Conservation (phyloP, 352 stramenopile genomes). For the Blastocystis sp. region DNA sequence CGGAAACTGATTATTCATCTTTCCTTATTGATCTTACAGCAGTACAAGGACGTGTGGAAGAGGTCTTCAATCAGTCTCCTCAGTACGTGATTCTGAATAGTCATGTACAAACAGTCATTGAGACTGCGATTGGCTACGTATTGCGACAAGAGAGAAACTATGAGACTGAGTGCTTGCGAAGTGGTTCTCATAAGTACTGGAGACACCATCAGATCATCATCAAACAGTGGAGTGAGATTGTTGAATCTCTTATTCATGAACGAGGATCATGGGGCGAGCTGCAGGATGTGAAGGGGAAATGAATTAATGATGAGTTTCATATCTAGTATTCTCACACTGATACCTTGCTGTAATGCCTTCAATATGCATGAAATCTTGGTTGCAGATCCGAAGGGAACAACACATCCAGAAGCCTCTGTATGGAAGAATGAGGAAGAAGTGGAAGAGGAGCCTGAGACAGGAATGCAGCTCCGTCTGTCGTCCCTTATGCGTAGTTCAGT, state of each 20-base stretch:
- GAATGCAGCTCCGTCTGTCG: background rate
- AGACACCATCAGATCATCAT: slow-evolving; percentile 52
- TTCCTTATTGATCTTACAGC: slow-evolving; percentile 30
- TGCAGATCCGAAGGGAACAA: slow-evolving; percentile 48
- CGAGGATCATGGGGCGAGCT: slow-evolving; percentile 47
- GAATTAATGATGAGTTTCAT: background rate
- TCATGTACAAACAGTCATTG: background rate
- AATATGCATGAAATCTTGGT: slow-evolving; percentile 45
- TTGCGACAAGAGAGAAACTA: slow-evolving; percentile 23
- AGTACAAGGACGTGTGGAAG: background rate
- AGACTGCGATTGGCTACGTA: background rate
- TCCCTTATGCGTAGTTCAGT: slow-evolving; percentile 42
- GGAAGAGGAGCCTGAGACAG: background rate
- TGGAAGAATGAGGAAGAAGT: slow-evolving; percentile 37
- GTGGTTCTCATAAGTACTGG: slow-evolving; percentile 51
- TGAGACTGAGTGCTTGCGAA: background rate
- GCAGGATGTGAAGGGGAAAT: background rate
- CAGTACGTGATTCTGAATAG: background rate
- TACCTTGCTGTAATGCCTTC: background rate
- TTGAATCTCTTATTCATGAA: slow-evolving; percentile 45
- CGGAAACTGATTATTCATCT: background rate
- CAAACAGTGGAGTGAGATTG: slow-evolving; percentile 25
- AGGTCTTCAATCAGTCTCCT: background rate
- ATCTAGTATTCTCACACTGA: slow-evolving; percentile 54
- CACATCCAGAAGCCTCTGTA: slow-evolving; percentile 29